Conservation (phyloP, 169 alveolate species). For the Perkinsus olseni region DNA sequence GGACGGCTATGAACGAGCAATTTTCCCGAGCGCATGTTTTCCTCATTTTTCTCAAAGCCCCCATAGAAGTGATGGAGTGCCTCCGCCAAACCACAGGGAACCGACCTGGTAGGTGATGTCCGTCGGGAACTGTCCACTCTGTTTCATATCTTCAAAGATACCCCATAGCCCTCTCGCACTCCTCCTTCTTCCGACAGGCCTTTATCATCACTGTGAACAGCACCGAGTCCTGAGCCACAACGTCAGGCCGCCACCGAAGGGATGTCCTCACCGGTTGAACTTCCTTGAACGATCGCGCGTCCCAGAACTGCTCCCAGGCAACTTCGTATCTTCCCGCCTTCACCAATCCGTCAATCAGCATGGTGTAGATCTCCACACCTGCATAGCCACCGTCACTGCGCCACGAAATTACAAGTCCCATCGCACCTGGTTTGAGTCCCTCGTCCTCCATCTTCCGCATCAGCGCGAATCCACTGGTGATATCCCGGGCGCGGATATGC, state of each 20-base stretch:
- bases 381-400: neutral
- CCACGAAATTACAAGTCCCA: neutral
- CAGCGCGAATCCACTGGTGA: slow-evolving; percentile 51
- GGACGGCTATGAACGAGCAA: no score
- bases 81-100: no score
- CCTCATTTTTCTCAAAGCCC: no score
- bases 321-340: slow-evolving; percentile 27
- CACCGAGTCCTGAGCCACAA: slow-evolving; percentile 48
- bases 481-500: slow-evolving; percentile 45
- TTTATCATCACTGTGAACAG: slow-evolving; percentile 52
- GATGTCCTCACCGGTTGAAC: slow-evolving; percentile 17
- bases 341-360: slow-evolving; percentile 50
- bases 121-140: slow-evolving; percentile 35
- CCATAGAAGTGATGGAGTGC: no score
- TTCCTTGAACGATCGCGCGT: slow-evolving; percentile 27
- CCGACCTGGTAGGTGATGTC: slow-evolving; percentile 41
- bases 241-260: neutral
- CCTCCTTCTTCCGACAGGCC: slow-evolving; percentile 36
- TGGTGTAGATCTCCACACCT: slow-evolving; percentile 45
- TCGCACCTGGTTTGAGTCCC: slow-evolving; percentile 27
- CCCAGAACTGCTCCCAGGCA: slow-evolving; percentile 52
- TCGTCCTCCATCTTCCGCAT: slow-evolving; percentile 58
- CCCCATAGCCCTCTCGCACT: slow-evolving; percentile 51
- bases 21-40: no score
- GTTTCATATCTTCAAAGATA: slow-evolving; percentile 47